Evolutionary conservation across 371 early-diverging fungal genomes (phyloP).

Genomic region (Mortierella sp.): DNA sequence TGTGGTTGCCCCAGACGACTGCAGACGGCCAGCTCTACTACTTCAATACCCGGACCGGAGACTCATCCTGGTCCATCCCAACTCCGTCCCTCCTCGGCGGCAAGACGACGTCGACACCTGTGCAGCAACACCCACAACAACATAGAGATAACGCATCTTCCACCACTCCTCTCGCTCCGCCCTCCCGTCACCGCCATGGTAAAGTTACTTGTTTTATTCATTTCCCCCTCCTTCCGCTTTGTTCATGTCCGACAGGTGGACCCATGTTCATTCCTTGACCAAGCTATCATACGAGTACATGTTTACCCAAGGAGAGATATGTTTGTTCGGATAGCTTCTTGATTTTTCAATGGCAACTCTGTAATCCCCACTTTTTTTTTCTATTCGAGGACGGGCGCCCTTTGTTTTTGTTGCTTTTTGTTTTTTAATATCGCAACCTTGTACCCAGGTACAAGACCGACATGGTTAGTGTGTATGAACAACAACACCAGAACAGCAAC

Average conservation of each 20-base stretch:
- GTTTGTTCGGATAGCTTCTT: background rate
- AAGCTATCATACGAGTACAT: background rate
- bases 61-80: slow-evolving; percentile 51
- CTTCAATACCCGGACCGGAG: slow-evolving; percentile 67
- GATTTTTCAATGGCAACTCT: background rate
- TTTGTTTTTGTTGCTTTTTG: background rate
- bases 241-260: background rate
- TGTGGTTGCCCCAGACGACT: slow-evolving; percentile 59
- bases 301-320: background rate
- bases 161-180: slow-evolving; percentile 13
- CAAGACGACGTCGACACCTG: slow-evolving; percentile 6
- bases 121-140: slow-evolving; percentile 21
- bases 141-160: slow-evolving; percentile 12
- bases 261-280: background rate
- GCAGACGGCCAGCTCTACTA: slow-evolving; percentile 47
- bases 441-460: background rate
- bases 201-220: slow-evolving; percentile 28
- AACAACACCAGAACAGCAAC: background rate
- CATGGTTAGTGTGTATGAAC: slow-evolving; percentile 5
- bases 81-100: slow-evolving; percentile 17
- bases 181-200: background rate
- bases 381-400: background rate
- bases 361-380: slow-evolving; percentile 11
- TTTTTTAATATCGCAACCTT: background rate
- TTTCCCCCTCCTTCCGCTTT: background rate